Conservation (phyloP, 2,329 filamentous ascomycete genomes). For the Botrytis fabae region DNA sequence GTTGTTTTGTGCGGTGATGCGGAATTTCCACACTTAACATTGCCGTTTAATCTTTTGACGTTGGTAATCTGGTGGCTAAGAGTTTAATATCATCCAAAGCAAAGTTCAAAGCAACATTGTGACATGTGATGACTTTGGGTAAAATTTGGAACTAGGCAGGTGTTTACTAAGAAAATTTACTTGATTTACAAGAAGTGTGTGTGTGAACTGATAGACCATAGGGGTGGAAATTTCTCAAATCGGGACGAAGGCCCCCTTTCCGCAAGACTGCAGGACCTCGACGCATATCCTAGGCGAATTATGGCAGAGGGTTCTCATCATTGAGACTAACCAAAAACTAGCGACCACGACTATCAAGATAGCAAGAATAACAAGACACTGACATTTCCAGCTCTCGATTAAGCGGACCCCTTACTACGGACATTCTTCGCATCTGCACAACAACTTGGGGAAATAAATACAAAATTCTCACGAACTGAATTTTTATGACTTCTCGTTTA, state of each 20-base stretch:
- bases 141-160: not conserved
- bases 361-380: not conserved
- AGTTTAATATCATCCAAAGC: too few relatives aligned
- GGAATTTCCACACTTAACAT: too few relatives aligned
- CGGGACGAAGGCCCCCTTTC: not conserved
- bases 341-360: not conserved
- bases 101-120: not conserved
- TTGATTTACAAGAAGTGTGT: not conserved
- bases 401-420: not conserved
- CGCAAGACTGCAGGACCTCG: not conserved
- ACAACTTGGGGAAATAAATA: not conserved
- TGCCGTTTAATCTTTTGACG: too few relatives aligned
- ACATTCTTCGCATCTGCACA: not conserved
- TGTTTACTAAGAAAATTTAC: accelerated
- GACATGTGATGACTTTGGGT: not conserved
- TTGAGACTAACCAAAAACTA: not conserved
- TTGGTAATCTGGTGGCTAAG: not conserved
- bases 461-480: accelerated
- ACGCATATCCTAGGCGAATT: not conserved
- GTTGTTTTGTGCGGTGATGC: too few relatives aligned
- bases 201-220: not conserved
- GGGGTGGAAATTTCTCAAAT: too few relatives aligned
- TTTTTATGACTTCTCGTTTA: not conserved
- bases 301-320: too few relatives aligned
- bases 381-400: not conserved